These are phyloP conservation scores for Pythium utonaiense DNA, from an alignment of 352 stramenopile species.

Conservation along the genomic window DNA sequence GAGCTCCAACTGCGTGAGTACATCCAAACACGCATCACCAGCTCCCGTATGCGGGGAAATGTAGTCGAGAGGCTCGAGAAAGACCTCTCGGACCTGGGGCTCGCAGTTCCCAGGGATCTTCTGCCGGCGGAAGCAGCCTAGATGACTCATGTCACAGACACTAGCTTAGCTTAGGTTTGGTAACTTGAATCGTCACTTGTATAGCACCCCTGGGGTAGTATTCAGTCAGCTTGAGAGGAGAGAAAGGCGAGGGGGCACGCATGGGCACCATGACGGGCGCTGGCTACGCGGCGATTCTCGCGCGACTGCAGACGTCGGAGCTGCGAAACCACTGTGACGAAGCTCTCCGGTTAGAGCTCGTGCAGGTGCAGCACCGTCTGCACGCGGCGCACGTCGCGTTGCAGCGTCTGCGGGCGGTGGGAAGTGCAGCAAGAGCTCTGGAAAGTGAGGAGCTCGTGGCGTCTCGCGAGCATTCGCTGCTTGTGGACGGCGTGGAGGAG, in stretches of 20 bases:
- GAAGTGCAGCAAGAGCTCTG: conserved; percentile 3
- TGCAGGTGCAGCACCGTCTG: conserved; percentile 13
- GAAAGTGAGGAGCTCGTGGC: background rate
- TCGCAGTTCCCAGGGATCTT: background rate
- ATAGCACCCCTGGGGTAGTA: conserved; percentile 12
- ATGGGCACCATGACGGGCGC: conserved; percentile 1
- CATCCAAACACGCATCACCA: background rate
- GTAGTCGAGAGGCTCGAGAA: background rate
- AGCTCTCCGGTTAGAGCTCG: conserved; percentile 15
- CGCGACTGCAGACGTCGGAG: conserved; percentile 15
- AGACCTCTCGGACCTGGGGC: background rate
- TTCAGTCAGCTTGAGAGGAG: background rate
- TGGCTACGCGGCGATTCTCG: conserved; percentile 24
- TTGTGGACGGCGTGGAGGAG: background rate
- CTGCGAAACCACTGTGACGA: conserved; percentile 22
- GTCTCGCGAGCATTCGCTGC: background rate
- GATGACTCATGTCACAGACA: background rate
- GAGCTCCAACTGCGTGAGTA: background rate
- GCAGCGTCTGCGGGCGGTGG: conserved; percentile 18
- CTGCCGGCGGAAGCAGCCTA: background rate
- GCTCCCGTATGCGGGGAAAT: background rate
- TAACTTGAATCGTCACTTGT: no score
- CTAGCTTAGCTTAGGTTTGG: background rate
- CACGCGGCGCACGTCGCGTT: conserved; percentile 10
- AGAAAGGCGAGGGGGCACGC: background rate